Percentiles rank a stretch among this genome's conserved stretches.
Conservation (phyloP, 805 yeast species). For the Candida insectorum region DNA sequence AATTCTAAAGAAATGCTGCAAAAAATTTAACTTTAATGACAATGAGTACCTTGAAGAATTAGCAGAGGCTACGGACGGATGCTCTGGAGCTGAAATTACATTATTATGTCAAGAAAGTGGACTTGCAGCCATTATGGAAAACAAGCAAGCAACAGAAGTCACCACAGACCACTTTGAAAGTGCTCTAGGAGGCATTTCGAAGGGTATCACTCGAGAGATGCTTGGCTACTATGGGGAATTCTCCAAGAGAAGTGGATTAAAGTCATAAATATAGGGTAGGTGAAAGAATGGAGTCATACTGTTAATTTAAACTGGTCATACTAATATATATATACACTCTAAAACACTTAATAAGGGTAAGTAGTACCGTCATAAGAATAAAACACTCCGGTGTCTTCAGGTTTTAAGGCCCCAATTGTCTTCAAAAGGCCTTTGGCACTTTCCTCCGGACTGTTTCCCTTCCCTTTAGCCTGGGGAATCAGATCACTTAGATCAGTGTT, state of each 20-base stretch:
- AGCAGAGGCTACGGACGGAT: conserved; percentile 75
- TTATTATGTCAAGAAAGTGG: conserved; percentile 95
- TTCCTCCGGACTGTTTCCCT: conserved; percentile 1
- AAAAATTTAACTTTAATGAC: conserved; percentile 52
- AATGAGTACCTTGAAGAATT: conserved; percentile 48
- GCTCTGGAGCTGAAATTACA: conserved; percentile 96
- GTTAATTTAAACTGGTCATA: background rate
- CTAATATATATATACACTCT: background rate
- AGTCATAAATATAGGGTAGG: conserved; percentile 4
- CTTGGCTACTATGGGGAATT: conserved; percentile 65
- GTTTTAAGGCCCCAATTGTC: conserved; percentile 2
- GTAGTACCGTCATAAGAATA: conserved; percentile 3
- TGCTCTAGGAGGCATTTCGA: conserved; percentile 66
- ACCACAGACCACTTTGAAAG: conserved; percentile 63
- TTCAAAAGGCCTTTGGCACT: conserved; percentile 3
- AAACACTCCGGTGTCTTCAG: conserved; percentile 7
- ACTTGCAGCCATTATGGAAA: conserved; percentile 84
- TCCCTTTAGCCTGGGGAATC: conserved; percentile 13
- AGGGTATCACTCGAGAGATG: conserved; percentile 86
- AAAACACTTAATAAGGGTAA: too few relatives aligned
- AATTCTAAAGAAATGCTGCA: conserved; percentile 68
- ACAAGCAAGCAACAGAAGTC: conserved; percentile 52
- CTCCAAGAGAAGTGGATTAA: conserved; percentile 35
- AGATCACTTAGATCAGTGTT: conserved; percentile 30
- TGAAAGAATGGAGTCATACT: background rate